Evolutionary conservation across 345 rosid genomes (phyloP).

Genomic region (Stellera chamaejasme): DNA sequence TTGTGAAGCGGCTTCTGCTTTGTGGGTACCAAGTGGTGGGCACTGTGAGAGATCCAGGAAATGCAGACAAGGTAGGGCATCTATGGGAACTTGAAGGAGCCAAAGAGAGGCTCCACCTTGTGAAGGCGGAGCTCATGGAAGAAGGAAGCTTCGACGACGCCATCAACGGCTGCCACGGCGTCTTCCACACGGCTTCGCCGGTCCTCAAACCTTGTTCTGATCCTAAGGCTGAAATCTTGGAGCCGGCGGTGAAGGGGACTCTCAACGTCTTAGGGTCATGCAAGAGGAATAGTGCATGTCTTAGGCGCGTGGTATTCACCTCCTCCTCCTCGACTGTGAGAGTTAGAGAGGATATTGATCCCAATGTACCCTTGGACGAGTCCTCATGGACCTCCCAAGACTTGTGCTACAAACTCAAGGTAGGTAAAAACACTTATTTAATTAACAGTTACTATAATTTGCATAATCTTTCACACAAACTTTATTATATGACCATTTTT

Average conservation of each 20-base stretch:
- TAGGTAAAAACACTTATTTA: no score
- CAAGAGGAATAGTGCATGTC: conserved; percentile 37
- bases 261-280: conserved; percentile 82
- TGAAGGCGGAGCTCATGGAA: conserved; percentile 68
- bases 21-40: conserved; percentile 80
- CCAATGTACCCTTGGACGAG: conserved; percentile 62
- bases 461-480: no score
- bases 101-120: conserved; percentile 64
- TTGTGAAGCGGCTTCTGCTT: conserved; percentile 67
- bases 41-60: conserved; percentile 83
- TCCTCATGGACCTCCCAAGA: conserved; percentile 80
- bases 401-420: conserved; percentile 65
- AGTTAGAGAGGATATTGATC: conserved; percentile 57
- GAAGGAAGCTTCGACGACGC: conserved; percentile 80
- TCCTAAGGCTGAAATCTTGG: conserved; percentile 84
- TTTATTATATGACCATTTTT: no score
- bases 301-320: conserved; percentile 76
- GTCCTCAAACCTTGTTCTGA: conserved; percentile 63
- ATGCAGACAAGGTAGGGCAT: conserved; percentile 63
- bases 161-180: conserved; percentile 70
- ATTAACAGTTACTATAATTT: no score
- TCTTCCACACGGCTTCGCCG: conserved; percentile 95
- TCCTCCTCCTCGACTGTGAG: conserved; percentile 83
- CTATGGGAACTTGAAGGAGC: conserved; percentile 81
- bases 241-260: conserved; percentile 79